phyloP scores from a whole-genome alignment of 106 monocot species.

The Allium sativum region DNA sequence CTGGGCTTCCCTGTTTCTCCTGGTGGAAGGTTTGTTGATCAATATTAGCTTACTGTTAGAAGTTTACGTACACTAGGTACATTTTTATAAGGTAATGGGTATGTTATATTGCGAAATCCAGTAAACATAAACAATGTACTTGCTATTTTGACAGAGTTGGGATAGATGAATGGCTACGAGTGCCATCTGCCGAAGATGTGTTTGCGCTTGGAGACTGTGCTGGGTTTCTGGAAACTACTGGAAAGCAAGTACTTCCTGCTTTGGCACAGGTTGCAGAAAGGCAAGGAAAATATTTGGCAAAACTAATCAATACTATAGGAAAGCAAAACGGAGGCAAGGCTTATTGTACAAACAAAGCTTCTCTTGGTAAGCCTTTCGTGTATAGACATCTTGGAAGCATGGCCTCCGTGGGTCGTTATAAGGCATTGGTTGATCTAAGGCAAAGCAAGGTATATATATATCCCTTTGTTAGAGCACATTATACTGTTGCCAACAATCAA shows the following conservation, averaged over 20 bases:
- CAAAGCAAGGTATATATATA: conserved; percentile 49
- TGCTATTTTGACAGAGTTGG: conserved; percentile 26
- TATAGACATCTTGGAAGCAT: conserved; percentile 61
- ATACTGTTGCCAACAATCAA: too few relatives aligned
- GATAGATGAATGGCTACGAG: conserved; percentile 39
- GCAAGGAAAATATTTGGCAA: conserved; percentile 47
- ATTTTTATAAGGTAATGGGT: too few relatives aligned
- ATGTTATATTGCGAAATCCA: too few relatives aligned
- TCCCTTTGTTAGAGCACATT: too few relatives aligned
- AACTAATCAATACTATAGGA: conserved; percentile 21
- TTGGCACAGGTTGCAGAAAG: conserved; percentile 62
- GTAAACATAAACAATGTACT: too few relatives aligned
- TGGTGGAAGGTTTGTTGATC: conserved; percentile 31
- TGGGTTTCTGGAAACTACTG: conserved; percentile 42
- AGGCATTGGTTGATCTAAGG: conserved; percentile 51
- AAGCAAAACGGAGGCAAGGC: conserved; percentile 44
- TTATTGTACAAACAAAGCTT: conserved; percentile 9
- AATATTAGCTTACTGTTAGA: too few relatives aligned
- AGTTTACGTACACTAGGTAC: too few relatives aligned
- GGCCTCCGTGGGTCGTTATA: conserved; percentile 56
- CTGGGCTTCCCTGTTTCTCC: conserved; percentile 36
- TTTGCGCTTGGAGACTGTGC: conserved; percentile 59
- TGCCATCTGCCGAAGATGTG: conserved; percentile 41
- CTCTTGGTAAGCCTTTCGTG: conserved; percentile 48
- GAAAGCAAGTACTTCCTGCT: conserved; percentile 42